A percentile compares a stretch with the other conserved stretches of the same genome.
Evolutionary conservation across 2,329 filamentous ascomycete genomes (phyloP).

Genomic region (Aspergillus piperis): DNA sequence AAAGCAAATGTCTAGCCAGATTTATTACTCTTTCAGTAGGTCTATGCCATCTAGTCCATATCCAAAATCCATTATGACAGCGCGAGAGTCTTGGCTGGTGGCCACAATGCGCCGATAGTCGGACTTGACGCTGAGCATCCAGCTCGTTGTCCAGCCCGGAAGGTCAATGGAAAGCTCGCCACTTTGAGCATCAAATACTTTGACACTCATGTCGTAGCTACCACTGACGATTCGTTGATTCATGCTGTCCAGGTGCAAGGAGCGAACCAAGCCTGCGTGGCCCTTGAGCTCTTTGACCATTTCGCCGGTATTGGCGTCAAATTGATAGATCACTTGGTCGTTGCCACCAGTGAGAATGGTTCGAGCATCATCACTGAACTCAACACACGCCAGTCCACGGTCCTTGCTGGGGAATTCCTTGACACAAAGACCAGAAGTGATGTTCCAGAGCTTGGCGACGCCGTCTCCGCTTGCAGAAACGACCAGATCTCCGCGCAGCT

Average conservation of each 20-base stretch:
- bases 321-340: conserved; percentile 92
- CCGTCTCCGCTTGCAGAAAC: conserved; percentile 95
- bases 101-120: conserved; percentile 94
- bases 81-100: conserved; percentile 90
- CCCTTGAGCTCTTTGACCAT: conserved; percentile 78
- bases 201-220: conserved; percentile 93
- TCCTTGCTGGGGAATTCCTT: conserved; percentile 89
- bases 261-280: conserved; percentile 83
- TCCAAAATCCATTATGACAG: conserved; percentile 91
- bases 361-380: conserved; percentile 93
- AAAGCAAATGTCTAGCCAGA: conserved; percentile 3
- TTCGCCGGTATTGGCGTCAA: conserved; percentile 87
- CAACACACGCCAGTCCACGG: conserved; percentile 90
- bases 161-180: conserved; percentile 79
- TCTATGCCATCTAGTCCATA: conserved; percentile 58
- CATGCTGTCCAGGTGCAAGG: conserved; percentile 83
- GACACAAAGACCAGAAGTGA: conserved; percentile 82
- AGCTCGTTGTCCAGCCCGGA: conserved; percentile 92
- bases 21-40: conserved; percentile 46
- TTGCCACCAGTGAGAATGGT: conserved; percentile 94
- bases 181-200: conserved; percentile 84
- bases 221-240: conserved; percentile 86
- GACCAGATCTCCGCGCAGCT: conserved; percentile 87
- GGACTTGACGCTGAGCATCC: conserved; percentile 94
- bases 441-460: conserved; percentile 91